These are phyloP conservation scores for Iris macrosiphon DNA, from an alignment of 106 monocot species.

Conservation along the genomic window DNA sequence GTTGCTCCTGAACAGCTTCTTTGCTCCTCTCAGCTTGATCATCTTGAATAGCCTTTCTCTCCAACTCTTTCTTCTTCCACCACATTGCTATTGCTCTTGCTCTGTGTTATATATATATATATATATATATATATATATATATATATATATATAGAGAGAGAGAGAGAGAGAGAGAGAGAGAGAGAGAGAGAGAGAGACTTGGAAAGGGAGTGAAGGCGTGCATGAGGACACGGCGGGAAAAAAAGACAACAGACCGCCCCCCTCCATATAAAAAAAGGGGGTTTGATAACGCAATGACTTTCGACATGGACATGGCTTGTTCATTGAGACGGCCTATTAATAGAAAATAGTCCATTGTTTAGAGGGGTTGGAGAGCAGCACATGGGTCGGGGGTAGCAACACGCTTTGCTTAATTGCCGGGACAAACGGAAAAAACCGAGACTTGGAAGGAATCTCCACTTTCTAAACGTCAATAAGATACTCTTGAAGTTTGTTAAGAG, in stretches of 20 bases:
- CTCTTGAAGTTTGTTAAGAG: too few relatives aligned
- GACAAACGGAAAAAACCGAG: too few relatives aligned
- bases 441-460: too few relatives aligned
- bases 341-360: background rate
- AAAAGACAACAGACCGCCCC: constrained; percentile 10
- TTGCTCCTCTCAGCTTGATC: constrained; percentile 42
- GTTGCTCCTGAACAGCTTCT: constrained; percentile 35
- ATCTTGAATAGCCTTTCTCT: constrained; percentile 4
- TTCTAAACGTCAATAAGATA: too few relatives aligned
- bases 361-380: background rate
- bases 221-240: constrained; percentile 1
- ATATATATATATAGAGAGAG: background rate
- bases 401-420: constrained; percentile 12
- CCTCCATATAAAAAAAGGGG: background rate
- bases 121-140: too few relatives aligned
- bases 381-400: constrained; percentile 4
- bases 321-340: background rate
- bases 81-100: too few relatives aligned
- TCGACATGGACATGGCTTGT: too few relatives aligned
- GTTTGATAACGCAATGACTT: too few relatives aligned
- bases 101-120: too few relatives aligned
- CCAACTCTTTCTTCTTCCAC: background rate
- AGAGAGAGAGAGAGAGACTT: constrained; percentile 7
- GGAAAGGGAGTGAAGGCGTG: constrained; percentile 24
- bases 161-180: background rate